phyloP scores from a whole-genome alignment of 768 basidiomycete genomes.

The Tricholoma flavovirens region DNA sequence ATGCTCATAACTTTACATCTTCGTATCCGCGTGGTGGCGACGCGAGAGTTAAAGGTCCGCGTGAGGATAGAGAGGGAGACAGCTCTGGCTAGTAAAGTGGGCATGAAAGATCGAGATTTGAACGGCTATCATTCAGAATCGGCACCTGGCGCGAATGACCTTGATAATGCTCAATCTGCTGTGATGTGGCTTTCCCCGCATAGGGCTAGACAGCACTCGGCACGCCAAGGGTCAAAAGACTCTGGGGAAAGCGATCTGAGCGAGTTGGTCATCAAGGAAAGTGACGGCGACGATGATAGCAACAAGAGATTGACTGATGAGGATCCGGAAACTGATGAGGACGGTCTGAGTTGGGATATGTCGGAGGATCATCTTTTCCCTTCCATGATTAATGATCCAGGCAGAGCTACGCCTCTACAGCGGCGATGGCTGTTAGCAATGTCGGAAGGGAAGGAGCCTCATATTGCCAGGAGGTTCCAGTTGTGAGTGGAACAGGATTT shows the following conservation, averaged over 20 bases:
- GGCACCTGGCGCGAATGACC: slow-evolving; percentile 15
- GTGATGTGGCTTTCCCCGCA: slow-evolving; percentile 57
- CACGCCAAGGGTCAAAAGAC: slow-evolving; percentile 39
- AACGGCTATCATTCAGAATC: slow-evolving; percentile 17
- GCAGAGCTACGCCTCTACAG: slow-evolving; percentile 71
- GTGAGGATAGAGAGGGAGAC: slow-evolving; percentile 47
- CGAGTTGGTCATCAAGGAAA: slow-evolving; percentile 32
- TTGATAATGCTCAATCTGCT: slow-evolving; percentile 17
- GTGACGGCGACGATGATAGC: slow-evolving; percentile 23
- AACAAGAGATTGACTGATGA: slow-evolving; percentile 36
- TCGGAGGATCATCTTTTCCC: slow-evolving; percentile 43
- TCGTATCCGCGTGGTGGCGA: slow-evolving; percentile 78
- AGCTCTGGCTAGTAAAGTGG: slow-evolving; percentile 25
- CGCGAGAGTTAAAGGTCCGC: slow-evolving; percentile 63
- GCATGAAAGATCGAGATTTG: slow-evolving; percentile 7
- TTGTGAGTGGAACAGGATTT: slow-evolving; percentile 40
- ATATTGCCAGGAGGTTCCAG: slow-evolving; percentile 69
- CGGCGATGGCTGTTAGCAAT: slow-evolving; percentile 88
- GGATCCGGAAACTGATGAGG: slow-evolving; percentile 37
- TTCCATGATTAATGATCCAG: slow-evolving; percentile 79
- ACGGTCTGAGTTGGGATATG: slow-evolving; percentile 42
- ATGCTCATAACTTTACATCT: slow-evolving; percentile 82
- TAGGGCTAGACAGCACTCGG: slow-evolving; percentile 39
- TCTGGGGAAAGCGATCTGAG: slow-evolving; percentile 36
- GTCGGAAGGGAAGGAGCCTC: slow-evolving; percentile 72